phyloP scores from a whole-genome alignment of 2,329 filamentous ascomycete species.

The Clonostachys solani region DNA sequence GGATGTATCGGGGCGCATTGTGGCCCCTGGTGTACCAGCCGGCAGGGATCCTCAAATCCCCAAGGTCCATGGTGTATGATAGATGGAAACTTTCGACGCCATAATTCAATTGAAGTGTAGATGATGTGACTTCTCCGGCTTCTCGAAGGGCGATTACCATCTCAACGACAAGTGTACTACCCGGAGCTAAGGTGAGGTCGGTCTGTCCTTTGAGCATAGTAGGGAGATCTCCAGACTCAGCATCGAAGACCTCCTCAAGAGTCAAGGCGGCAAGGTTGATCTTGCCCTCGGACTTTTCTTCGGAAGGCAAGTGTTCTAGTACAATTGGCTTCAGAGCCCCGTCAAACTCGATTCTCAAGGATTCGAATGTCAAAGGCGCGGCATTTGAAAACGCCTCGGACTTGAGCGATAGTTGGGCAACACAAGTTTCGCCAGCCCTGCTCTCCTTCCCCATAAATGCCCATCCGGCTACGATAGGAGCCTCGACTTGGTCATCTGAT shows the following conservation, averaged over 20 bases:
- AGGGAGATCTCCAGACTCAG: constrained; percentile 18
- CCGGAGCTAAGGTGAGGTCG: constrained; percentile 63
- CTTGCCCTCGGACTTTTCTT: constrained; percentile 1
- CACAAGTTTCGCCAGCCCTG: constrained; percentile 56
- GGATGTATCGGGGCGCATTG: constrained; percentile 38
- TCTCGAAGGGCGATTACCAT: constrained; percentile 74
- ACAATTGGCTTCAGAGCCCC: constrained; percentile 53
- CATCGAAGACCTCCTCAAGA: constrained; percentile 21
- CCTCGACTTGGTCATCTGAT: constrained; percentile 44
- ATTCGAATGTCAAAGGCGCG: constrained; percentile 44
- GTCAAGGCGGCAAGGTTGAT: constrained; percentile 17
- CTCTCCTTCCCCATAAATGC: constrained; percentile 54
- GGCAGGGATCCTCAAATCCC: constrained; percentile 30
- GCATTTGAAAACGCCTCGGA: constrained; percentile 52
- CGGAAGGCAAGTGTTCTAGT: constrained; percentile 34
- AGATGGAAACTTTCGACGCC: constrained; percentile 63
- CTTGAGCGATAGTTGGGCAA: constrained; percentile 52
- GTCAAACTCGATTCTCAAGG: constrained; percentile 49
- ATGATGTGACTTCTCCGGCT: constrained; percentile 69
- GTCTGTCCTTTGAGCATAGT: constrained; percentile 46
- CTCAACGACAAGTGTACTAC: constrained; percentile 66
- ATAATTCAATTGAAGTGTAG: constrained; percentile 59
- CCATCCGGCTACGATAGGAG: constrained; percentile 51
- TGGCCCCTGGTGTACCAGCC: constrained; percentile 46
- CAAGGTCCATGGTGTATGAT: constrained; percentile 56